phyloP scores from a whole-genome alignment of 208 protist species.

The Trypanosoma brucei region DNA sequence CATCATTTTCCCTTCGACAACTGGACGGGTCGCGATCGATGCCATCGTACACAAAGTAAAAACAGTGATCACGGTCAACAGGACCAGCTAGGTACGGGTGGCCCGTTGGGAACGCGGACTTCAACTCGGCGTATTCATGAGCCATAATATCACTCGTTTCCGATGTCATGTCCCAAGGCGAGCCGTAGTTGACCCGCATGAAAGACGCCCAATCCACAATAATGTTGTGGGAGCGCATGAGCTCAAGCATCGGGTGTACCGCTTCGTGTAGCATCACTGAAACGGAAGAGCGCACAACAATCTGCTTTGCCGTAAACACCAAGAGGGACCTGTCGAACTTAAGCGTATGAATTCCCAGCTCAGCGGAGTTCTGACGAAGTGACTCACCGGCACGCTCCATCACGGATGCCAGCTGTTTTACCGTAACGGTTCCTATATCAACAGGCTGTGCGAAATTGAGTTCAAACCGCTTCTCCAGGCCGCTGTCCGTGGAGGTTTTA shows the following conservation, averaged over 20 bases:
- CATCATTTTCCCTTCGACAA: slow-evolving; percentile 30
- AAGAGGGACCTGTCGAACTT: slow-evolving; percentile 45
- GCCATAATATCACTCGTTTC: slow-evolving; percentile 84
- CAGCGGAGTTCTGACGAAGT: slow-evolving; percentile 25
- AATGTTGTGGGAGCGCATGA: slow-evolving; percentile 26
- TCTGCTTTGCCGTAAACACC: slow-evolving; percentile 35
- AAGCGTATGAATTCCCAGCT: slow-evolving; percentile 30
- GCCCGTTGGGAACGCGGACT: slow-evolving; percentile 69
- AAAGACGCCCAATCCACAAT: slow-evolving; percentile 80
- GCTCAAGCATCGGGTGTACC: slow-evolving; percentile 37
- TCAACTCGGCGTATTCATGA: slow-evolving; percentile 82
- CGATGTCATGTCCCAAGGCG: slow-evolving; percentile 49
- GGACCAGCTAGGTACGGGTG: slow-evolving; percentile 76
- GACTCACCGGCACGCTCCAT: slow-evolving; percentile 38
- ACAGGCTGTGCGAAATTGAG: slow-evolving; percentile 53
- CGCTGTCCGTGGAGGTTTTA: slow-evolving; percentile 40
- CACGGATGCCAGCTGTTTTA: slow-evolving; percentile 33
- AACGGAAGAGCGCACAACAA: slow-evolving; percentile 48
- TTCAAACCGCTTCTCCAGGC: slow-evolving; percentile 83
- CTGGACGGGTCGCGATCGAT: slow-evolving; percentile 26
- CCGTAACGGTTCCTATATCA: slow-evolving; percentile 20
- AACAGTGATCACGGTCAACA: slow-evolving; percentile 85
- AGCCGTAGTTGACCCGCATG: slow-evolving; percentile 73
- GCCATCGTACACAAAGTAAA: slow-evolving; percentile 83
- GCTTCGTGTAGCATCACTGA: slow-evolving; percentile 67